Evolutionary conservation across 2,329 filamentous ascomycete genomes (phyloP).

Genomic region (Colletotrichum gloeosporioides): DNA sequence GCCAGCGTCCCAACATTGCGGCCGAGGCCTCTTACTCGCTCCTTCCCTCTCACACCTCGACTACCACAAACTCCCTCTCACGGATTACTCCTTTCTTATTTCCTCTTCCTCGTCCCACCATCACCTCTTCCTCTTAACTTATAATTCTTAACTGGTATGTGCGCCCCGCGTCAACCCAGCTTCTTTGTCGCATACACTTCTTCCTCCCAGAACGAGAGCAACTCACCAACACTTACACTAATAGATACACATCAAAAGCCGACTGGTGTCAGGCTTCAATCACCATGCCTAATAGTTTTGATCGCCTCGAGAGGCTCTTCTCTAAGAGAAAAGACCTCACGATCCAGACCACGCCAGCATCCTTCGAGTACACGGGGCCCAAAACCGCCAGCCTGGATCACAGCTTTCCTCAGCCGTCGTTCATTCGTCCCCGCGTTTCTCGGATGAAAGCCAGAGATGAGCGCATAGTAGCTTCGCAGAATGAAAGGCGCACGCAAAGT

Average conservation of each 20-base stretch:
- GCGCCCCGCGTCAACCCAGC: background rate
- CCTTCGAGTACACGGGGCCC: background rate
- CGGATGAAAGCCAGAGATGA: constrained; percentile 65
- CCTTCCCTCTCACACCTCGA: background rate
- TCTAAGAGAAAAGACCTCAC: constrained; percentile 41
- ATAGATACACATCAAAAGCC: background rate
- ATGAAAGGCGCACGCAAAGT: constrained; percentile 15
- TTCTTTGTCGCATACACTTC: background rate
- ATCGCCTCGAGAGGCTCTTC: constrained; percentile 56
- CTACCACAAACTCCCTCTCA: background rate
- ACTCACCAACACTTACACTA: background rate
- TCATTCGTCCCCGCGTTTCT: constrained; percentile 59
- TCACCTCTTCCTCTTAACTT: background rate
- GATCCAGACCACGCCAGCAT: background rate
- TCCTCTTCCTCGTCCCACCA: background rate
- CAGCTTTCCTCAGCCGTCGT: constrained; percentile 57
- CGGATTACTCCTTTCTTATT: background rate
- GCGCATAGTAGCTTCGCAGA: constrained; percentile 16
- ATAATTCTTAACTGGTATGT: constrained; percentile 2
- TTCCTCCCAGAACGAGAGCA: background rate
- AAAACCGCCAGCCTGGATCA: constrained; percentile 31
- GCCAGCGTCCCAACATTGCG: background rate
- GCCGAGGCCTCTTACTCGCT: background rate
- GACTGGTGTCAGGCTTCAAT: background rate
- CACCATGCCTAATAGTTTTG: constrained; percentile 19